These are phyloP conservation scores for Solanum neorickii DNA, from an alignment of 257 asterid species.

Conservation along the genomic window DNA sequence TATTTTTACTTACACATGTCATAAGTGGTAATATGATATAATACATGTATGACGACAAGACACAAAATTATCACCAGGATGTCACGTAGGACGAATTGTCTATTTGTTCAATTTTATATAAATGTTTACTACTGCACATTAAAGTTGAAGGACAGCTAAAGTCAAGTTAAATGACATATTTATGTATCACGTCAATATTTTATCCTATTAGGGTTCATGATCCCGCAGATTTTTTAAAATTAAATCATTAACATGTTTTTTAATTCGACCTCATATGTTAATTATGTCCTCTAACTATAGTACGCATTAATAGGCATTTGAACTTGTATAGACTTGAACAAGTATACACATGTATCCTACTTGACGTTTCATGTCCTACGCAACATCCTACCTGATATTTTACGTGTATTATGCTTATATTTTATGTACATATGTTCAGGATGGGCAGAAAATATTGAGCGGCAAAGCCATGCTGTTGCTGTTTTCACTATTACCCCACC, in stretches of 20 bases:
- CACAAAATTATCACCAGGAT: not conserved
- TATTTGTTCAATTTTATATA: too few species aligned
- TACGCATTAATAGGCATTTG: too few species aligned
- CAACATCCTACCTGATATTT: not conserved
- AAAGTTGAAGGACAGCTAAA: not conserved
- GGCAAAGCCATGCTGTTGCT: constrained; percentile 18
- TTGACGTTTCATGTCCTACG: not conserved
- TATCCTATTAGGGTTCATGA: not conserved
- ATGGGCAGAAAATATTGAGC: constrained; percentile 17
- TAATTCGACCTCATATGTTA: not conserved
- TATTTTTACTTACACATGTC: not conserved
- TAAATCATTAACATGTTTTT: not conserved
- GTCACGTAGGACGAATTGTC: not conserved
- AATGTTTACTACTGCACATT: not conserved
- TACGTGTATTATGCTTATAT: not conserved
- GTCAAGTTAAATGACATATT: too few species aligned
- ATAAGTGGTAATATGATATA: not conserved
- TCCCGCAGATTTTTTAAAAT: not conserved
- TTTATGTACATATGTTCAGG: not conserved
- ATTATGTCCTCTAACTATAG: not conserved
- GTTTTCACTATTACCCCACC: constrained; percentile 21
- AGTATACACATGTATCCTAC: not conserved
- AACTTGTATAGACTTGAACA: too few species aligned
- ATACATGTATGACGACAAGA: not conserved
- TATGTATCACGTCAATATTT: not conserved